phyloP scores from a whole-genome alignment of 176 grass and related monocot genomes.

The Olyra latifolia region DNA sequence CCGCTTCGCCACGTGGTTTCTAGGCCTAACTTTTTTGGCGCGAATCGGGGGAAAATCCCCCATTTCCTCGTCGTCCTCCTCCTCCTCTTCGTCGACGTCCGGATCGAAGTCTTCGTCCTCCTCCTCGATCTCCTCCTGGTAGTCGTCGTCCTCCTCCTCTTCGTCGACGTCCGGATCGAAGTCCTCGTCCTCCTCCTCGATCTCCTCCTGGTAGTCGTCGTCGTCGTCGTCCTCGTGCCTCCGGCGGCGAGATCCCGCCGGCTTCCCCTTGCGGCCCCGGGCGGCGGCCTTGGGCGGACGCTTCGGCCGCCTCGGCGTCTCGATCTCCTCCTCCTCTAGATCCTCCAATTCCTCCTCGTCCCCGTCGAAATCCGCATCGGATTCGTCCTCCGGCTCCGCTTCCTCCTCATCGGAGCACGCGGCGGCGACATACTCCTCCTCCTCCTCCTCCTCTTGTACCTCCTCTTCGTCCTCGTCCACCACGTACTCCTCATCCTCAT shows the following conservation, averaged over 20 bases:
- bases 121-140: slow-evolving; percentile 38
- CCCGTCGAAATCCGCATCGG: neutral
- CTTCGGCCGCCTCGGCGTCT: neutral
- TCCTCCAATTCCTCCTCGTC: neutral
- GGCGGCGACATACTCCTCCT: slow-evolving; percentile 28
- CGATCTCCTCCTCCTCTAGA: neutral
- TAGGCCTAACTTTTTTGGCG: slow-evolving; percentile 32
- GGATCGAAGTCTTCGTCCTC: slow-evolving; percentile 51
- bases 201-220: slow-evolving; percentile 23
- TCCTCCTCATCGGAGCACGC: slow-evolving; percentile 13
- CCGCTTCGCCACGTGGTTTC: slow-evolving; percentile 31
- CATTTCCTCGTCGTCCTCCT: slow-evolving; percentile 40
- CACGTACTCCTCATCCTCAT: slow-evolving; percentile 50
- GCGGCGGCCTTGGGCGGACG: neutral
- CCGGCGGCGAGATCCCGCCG: slow-evolving; percentile 31
- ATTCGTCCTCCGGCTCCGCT: neutral
- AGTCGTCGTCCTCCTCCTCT: slow-evolving; percentile 1
- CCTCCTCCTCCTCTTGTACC: slow-evolving; percentile 40
- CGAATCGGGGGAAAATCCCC: slow-evolving; percentile 33
- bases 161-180: slow-evolving; percentile 41
- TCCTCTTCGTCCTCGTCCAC: slow-evolving; percentile 45
- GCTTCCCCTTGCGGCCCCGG: slow-evolving; percentile 15
- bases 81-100: slow-evolving; percentile 38
- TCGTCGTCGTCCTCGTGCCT: slow-evolving; percentile 24
- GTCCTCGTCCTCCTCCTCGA: slow-evolving; percentile 53